phyloP scores from a whole-genome alignment of 208 protist genomes.

The Leishmania martiniquensis region DNA sequence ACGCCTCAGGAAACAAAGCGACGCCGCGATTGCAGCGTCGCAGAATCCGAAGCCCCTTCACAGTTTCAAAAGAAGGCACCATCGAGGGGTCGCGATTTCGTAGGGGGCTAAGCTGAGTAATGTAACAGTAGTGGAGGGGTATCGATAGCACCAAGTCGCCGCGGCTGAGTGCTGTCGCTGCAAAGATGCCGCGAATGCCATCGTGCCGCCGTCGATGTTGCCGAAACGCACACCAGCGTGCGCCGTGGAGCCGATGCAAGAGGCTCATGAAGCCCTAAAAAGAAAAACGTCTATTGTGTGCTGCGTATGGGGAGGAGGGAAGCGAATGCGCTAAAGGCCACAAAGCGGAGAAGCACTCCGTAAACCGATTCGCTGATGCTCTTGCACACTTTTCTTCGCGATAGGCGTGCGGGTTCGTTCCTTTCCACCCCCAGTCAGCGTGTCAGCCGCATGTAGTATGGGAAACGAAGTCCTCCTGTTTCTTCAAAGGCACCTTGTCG shows the following conservation, averaged over 20 bases:
- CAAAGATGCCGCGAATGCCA: slow-evolving; percentile 70
- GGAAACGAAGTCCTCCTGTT: no score
- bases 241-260: slow-evolving; percentile 30
- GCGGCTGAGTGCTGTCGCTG: slow-evolving; percentile 25
- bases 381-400: no score
- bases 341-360: neutral
- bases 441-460: no score
- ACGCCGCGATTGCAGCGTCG: slow-evolving; percentile 61
- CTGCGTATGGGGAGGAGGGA: no score
- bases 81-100: neutral
- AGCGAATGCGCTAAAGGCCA: neutral
- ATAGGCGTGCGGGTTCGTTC: no score
- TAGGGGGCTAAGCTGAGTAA: slow-evolving; percentile 24
- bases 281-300: neutral
- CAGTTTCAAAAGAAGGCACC: neutral
- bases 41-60: slow-evolving; percentile 16
- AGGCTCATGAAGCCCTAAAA: slow-evolving; percentile 17
- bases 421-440: neutral
- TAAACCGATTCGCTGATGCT: no score
- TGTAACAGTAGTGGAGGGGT: slow-evolving; percentile 62
- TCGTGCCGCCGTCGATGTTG: slow-evolving; percentile 39
- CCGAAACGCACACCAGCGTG: slow-evolving; percentile 28
- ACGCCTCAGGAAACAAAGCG: slow-evolving; percentile 65
- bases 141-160: slow-evolving; percentile 61
- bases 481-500: no score